A percentile compares a stretch with the other conserved stretches of the same genome.
Evolutionary conservation across 2,329 filamentous ascomycete genomes (phyloP).

Genomic region (Penicillium sp.): DNA sequence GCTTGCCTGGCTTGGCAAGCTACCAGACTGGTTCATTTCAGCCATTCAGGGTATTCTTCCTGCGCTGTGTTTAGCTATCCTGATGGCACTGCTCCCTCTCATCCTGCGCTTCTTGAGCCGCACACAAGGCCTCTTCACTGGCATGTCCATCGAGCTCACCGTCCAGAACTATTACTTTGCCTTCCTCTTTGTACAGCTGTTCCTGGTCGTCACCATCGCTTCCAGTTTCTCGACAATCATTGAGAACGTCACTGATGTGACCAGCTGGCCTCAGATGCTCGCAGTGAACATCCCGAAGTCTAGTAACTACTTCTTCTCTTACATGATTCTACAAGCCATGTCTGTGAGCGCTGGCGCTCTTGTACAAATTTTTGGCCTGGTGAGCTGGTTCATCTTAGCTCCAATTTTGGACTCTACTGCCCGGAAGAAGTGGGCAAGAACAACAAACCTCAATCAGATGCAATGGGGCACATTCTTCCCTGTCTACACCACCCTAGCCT

Average conservation of each 20-base stretch:
- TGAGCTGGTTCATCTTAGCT: conserved; percentile 78
- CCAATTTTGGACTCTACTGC: conserved; percentile 80
- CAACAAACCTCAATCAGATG: conserved; percentile 73
- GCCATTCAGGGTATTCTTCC: conserved; percentile 85
- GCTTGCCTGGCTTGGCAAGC: conserved; percentile 67
- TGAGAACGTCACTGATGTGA: conserved; percentile 63
- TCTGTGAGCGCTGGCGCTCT: conserved; percentile 87
- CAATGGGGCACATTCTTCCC: conserved; percentile 95
- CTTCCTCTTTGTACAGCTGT: conserved; percentile 93
- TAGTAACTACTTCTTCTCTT: conserved; percentile 97
- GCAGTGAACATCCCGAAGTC: conserved; percentile 79
- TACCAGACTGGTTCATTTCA: conserved; percentile 62
- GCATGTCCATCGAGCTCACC: conserved; percentile 73
- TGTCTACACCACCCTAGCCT: conserved; percentile 93
- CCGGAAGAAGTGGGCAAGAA: conserved; percentile 78
- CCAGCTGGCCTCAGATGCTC: conserved; percentile 69
- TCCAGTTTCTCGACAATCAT: conserved; percentile 69
- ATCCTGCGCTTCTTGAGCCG: conserved; percentile 71
- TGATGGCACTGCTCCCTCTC: conserved; percentile 78
- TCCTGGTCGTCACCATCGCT: conserved; percentile 86
- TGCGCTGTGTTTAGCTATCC: conserved; percentile 69
- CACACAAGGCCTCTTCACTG: conserved; percentile 79
- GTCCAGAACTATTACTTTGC: conserved; percentile 91
- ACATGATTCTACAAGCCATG: conserved; percentile 93
- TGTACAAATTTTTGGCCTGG: conserved; percentile 75